These are phyloP conservation scores for Aspergillus versicolor DNA, from an alignment of 2,329 filamentous ascomycete genomes.

Conservation along the genomic window DNA sequence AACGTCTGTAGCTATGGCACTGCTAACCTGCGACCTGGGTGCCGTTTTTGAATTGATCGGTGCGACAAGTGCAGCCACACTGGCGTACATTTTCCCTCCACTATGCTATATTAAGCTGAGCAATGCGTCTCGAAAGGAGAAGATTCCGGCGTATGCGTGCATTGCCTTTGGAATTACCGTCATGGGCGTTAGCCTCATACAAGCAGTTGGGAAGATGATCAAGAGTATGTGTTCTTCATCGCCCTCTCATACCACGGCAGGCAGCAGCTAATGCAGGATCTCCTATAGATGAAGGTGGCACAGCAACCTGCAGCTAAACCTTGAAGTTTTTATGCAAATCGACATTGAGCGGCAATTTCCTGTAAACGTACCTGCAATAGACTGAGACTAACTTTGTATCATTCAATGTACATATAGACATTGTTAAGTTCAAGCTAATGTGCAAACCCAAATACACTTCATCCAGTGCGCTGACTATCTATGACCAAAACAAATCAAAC, in stretches of 20 bases:
- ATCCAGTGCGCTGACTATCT: neutral
- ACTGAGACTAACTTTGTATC: constrained; percentile 1
- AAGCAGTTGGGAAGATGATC: constrained; percentile 69
- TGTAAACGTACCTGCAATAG: constrained; percentile 11
- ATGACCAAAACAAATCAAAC: neutral
- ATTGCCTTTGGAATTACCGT: constrained; percentile 77
- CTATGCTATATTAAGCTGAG: constrained; percentile 94
- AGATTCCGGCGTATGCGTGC: constrained; percentile 67
- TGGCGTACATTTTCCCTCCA: constrained; percentile 93
- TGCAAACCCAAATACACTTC: neutral
- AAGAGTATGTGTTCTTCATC: constrained; percentile 32
- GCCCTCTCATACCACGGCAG: neutral
- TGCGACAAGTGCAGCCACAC: constrained; percentile 86
- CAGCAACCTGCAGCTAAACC: constrained; percentile 29
- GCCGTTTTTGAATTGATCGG: constrained; percentile 95
- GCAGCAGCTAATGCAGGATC: constrained; percentile 12
- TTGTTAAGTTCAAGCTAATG: neutral
- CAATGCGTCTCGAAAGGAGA: constrained; percentile 70
- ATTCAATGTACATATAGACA: constrained; percentile 12
- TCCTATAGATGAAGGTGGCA: constrained; percentile 34
- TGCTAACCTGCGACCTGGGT: constrained; percentile 90
- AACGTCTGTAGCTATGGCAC: constrained; percentile 70
- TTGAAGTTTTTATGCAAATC: neutral
- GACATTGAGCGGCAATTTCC: neutral
- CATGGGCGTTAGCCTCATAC: constrained; percentile 76